These are phyloP conservation scores for Globisporangium uncinulatum DNA, from an alignment of 352 stramenopile genomes.

Conservation along the genomic window DNA sequence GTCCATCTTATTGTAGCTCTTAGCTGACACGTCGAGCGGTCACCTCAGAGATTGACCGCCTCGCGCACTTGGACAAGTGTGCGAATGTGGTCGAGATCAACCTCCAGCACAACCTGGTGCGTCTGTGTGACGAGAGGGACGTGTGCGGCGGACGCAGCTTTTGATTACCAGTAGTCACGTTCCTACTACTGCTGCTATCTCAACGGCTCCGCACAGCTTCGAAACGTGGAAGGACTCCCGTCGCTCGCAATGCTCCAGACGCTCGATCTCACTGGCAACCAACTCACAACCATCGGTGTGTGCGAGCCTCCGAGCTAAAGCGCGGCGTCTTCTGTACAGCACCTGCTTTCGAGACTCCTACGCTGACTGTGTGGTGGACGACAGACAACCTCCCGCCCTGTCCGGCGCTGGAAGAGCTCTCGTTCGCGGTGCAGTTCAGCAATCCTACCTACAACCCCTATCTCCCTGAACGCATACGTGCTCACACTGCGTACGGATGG, in stretches of 20 bases:
- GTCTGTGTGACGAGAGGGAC: not conserved
- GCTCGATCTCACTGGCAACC: constrained; percentile 47
- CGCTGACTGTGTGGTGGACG: not conserved
- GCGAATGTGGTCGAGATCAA: constrained; percentile 53
- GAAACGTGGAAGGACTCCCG: constrained; percentile 36
- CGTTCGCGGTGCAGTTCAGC: constrained; percentile 26
- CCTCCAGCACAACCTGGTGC: constrained; percentile 47
- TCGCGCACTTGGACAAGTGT: constrained; percentile 41
- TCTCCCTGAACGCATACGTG: too few species aligned
- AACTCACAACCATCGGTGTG: constrained; percentile 38
- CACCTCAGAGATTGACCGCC: constrained; percentile 17
- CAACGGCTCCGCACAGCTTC: constrained; percentile 22
- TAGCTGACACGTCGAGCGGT: not conserved
- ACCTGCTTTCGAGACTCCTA: not conserved
- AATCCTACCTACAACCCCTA: too few species aligned
- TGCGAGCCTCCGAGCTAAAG: not conserved
- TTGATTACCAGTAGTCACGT: not conserved
- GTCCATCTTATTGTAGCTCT: too few species aligned
- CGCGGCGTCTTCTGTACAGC: too few species aligned
- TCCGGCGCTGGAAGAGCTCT: constrained; percentile 46
- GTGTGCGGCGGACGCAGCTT: too few species aligned
- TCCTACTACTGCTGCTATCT: not conserved
- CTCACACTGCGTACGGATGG: too few species aligned
- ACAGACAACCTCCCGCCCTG: constrained; percentile 37
- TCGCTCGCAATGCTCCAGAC: constrained; percentile 30